Percentiles rank a stretch among this genome's conserved stretches.
Conservation (phyloP, 2,329 filamentous ascomycete genomes). For the Claviceps africana region DNA sequence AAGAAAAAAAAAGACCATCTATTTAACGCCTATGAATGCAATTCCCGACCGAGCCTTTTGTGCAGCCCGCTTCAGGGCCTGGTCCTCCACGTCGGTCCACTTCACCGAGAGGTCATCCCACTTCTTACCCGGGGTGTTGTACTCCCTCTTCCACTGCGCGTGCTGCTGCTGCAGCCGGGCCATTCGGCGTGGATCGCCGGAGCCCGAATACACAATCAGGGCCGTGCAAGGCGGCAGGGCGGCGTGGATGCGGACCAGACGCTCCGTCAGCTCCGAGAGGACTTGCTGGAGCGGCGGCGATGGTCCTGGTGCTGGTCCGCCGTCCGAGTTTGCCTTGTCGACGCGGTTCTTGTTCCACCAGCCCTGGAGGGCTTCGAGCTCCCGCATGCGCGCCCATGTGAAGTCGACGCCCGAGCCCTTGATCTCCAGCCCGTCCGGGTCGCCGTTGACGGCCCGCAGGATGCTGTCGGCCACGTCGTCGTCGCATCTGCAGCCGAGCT, state of each 20-base stretch:
- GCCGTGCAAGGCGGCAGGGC: constrained; percentile 50
- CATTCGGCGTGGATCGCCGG: constrained; percentile 55
- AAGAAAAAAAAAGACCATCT: constrained; percentile 8
- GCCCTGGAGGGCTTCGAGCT: constrained; percentile 49
- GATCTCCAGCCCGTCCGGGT: constrained; percentile 42
- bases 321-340: constrained; percentile 20
- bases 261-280: constrained; percentile 30
- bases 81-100: constrained; percentile 55
- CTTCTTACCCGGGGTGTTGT: constrained; percentile 46
- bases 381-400: constrained; percentile 51
- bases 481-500: constrained; percentile 44
- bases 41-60: constrained; percentile 45
- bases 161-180: constrained; percentile 46
- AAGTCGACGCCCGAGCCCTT: constrained; percentile 50
- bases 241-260: constrained; percentile 41
- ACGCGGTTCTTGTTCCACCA: constrained; percentile 51
- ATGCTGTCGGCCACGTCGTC: constrained; percentile 42
- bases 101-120: constrained; percentile 54
- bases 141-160: constrained; percentile 47
- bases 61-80: constrained; percentile 44
- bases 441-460: constrained; percentile 45
- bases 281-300: constrained; percentile 28
- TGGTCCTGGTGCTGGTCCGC: constrained; percentile 15
- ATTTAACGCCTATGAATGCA: constrained; percentile 53
- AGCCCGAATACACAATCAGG: constrained; percentile 51